phyloP scores from a whole-genome alignment of 257 asterid species.

The Rhazya stricta region DNA sequence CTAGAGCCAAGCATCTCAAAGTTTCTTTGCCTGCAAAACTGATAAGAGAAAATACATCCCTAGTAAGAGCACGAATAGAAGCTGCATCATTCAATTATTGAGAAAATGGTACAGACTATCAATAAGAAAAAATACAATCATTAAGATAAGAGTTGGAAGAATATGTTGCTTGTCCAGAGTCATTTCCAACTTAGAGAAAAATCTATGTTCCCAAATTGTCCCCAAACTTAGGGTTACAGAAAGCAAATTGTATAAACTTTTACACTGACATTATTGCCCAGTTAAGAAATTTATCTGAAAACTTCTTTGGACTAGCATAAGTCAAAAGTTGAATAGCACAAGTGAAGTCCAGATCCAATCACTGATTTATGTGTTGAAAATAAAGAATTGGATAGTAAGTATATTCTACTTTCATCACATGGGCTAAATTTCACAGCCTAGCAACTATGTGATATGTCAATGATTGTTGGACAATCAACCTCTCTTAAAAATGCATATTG shows the following conservation, averaged over 20 bases:
- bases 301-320: neutral
- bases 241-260: neutral
- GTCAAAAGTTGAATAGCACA: neutral
- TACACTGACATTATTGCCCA: neutral
- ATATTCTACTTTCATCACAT: neutral
- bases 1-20: conserved; percentile 88
- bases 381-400: neutral
- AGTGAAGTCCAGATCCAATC: neutral
- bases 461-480: neutral
- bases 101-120: neutral
- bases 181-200: conserved; percentile 6
- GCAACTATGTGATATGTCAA: neutral
- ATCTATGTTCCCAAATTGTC: neutral
- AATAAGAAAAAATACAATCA: neutral
- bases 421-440: neutral
- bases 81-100: neutral
- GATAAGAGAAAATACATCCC: conserved; percentile 22
- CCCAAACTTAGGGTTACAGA: neutral
- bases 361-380: neutral
- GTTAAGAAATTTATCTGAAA: neutral
- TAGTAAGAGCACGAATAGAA: conserved; percentile 13
- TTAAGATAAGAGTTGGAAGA: neutral
- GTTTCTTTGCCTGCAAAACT: conserved; percentile 99
- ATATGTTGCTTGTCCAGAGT: neutral
- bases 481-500: neutral